Base-by-base conservation (phyloP, 352 stramenopile genomes). In the Thalassiosira mediterranea region DNA sequence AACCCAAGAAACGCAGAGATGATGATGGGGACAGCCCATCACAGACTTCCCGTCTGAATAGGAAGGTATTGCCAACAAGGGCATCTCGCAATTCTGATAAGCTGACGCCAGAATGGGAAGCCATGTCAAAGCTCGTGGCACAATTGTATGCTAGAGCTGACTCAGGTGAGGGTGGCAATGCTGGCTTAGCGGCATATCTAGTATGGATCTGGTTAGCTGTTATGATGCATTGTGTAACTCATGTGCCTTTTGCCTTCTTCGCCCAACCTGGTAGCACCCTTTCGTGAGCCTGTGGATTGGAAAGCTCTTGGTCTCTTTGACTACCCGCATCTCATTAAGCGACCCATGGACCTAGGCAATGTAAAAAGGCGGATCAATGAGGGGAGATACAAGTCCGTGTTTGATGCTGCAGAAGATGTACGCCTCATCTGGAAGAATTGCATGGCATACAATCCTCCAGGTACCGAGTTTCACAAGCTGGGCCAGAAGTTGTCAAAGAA, bases 371-470 rank as follows among this genome's bases (percentile, higher is more conserved):
- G 90, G 40, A 68, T 94, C 21, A 77, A 83, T 46, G 58, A 86
- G 8, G 83, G 88, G 52, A 67, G 67, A 42, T 95, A 95, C 64
- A 81, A 83, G 58, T 86, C 80, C n/a, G 47, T 91, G 54, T 70
- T 81, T 31, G 82, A 91, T 49, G 86, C 76, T 44, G 87, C 83
- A 1, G 72, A 91, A 17, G 88, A 95, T 44, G 81, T 96, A 13
- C 83, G 90, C 15, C 81, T 94, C 21, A 88, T 96, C 37, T 96
- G 92, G 92, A 87, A 81, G 21, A 95, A 95, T 69, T 95, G 91
- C 79, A 93, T 91, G 83, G 82, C 81, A 8, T 95, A 95, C 86
- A 95, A 95, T 77, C 56, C 72, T 3, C 88, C 94, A 40, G 90
- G 89, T 17, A 87, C 52, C 48, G 88, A 95, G 61, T 93, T 95